Conservation (phyloP, 208 protist genomes). For the Vickermania ingenoplastis region DNA sequence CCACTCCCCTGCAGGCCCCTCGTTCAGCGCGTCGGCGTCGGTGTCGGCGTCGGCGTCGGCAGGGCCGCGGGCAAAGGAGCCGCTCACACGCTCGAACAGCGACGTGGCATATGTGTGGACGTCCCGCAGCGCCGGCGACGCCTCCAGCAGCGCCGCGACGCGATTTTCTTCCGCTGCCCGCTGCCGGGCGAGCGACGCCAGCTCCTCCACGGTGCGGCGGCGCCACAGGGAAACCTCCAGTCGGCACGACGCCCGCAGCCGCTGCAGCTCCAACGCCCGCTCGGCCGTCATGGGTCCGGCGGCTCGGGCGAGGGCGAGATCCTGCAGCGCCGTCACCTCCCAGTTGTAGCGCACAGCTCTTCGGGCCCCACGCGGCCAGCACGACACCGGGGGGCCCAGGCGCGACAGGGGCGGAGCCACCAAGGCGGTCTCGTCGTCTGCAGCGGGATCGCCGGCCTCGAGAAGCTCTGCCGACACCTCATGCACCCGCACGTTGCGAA, state of each 20-base stretch:
- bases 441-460: background rate
- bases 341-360: conserved; percentile 55
- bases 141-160: conserved; percentile 20
- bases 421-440: background rate
- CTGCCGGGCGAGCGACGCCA: conserved; percentile 4
- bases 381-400: conserved; percentile 4
- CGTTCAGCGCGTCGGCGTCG: no score
- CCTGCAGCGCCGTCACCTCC: conserved; percentile 33
- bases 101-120: conserved; percentile 35
- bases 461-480: conserved; percentile 8
- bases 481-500: conserved; percentile 29
- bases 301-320: conserved; percentile 15
- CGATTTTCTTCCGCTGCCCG: conserved; percentile 13
- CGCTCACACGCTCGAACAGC: conserved; percentile 34
- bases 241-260: conserved; percentile 15
- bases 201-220: conserved; percentile 31
- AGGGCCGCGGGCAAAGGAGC: conserved; percentile 6
- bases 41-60: background rate
- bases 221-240: conserved; percentile 80
- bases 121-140: conserved; percentile 33
- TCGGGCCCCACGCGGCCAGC: conserved; percentile 66
- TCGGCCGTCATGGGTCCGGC: conserved; percentile 35
- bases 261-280: conserved; percentile 29
- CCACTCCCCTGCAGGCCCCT: conserved; percentile 36
- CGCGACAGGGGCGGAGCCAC: background rate